Base-by-base conservation (phyloP, 805 yeast species). In the Ogataea zsoltii region DNA sequence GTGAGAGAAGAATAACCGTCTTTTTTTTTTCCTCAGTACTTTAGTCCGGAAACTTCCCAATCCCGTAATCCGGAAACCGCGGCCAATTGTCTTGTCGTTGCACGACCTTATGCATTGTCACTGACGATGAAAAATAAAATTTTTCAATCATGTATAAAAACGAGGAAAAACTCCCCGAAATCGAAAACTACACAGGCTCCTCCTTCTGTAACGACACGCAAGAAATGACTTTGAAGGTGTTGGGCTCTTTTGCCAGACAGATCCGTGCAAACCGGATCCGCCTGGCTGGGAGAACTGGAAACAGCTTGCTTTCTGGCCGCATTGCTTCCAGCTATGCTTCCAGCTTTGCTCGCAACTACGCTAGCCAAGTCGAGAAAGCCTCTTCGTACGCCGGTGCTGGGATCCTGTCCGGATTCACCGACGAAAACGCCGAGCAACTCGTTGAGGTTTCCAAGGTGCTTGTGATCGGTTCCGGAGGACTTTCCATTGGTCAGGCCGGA, bases 401-500 rank as follows among this genome's bases (percentile, higher is more conserved):
- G 19, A 73, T 83, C 44, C 67, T 83, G 47, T 72, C 77, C 33
- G 70, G 75, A 6, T 80, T 81, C 64, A 70, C 70, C 18, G 84
- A 78, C 55, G 84, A 82, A 50, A 74, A 82, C 53, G 79, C 81
- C 36, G 80, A 79, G 44, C 71, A 79, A 49, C 71, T 89, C 42
- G 96, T 88, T 34, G 95, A 89, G 50, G 96, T 89, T 25, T 72
- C 82, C 51, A 87, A 87, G 60, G 98, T 94, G 7, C 77, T 92
- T 46, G 88, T 92, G 43, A 87, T 92, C 63, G 99, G 99, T 10
- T 92, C 98, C 7, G 99, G 99, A 62, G 99, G 98, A 42, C 75
- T 92, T 45, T 87, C 96, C 43, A 92, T 92, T 66, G 98, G 98
- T 49, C 98, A 92, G 71, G 98, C 98, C 42, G 98, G 98, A 61